phyloP scores from a whole-genome alignment of 1,139 yeast genomes.

The Kazachstania sp. region DNA sequence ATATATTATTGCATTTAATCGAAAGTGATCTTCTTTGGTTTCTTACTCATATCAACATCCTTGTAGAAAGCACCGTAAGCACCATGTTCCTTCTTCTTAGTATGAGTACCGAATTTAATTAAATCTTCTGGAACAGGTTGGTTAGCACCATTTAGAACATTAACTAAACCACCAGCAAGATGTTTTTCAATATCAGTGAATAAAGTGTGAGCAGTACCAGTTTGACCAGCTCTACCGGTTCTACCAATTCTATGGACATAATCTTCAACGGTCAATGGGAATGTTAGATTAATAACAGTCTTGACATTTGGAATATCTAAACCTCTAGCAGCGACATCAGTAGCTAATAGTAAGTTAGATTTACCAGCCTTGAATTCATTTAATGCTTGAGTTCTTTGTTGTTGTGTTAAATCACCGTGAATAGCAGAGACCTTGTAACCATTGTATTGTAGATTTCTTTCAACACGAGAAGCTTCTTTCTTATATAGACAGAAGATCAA shows the following conservation, averaged over 20 bases:
- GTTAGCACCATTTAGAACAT: constrained; percentile 85
- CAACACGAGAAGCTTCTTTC: constrained; percentile 92
- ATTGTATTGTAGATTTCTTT: constrained; percentile 59
- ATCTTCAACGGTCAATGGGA: constrained; percentile 96
- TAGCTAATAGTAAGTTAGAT: constrained; percentile 73
- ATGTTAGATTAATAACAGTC: constrained; percentile 89
- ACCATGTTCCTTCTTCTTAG: constrained; percentile 92
- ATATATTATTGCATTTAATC: constrained; percentile 19
- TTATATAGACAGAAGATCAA: constrained; percentile 90
- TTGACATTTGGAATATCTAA: constrained; percentile 96
- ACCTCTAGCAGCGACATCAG: constrained; percentile 99
- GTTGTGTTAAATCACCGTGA: constrained; percentile 92
- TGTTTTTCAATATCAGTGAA: constrained; percentile 98
- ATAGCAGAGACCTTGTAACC: constrained; percentile 84
- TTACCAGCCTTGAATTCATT: constrained; percentile 78
- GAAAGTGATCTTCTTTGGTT: constrained; percentile 88
- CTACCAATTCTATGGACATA: constrained; percentile 97
- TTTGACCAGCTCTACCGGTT: constrained; percentile 96
- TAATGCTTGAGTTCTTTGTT: constrained; percentile 83
- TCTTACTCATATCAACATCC: constrained; percentile 77
- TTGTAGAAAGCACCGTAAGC: constrained; percentile 96
- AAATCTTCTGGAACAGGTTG: constrained; percentile 97
- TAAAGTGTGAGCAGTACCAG: constrained; percentile 89
- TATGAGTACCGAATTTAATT: constrained; percentile 92
- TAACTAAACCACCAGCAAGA: constrained; percentile 88